Evolutionary conservation across 75 land plant genomes (phyloP).

Genomic region (Cupressus sempervirens): DNA sequence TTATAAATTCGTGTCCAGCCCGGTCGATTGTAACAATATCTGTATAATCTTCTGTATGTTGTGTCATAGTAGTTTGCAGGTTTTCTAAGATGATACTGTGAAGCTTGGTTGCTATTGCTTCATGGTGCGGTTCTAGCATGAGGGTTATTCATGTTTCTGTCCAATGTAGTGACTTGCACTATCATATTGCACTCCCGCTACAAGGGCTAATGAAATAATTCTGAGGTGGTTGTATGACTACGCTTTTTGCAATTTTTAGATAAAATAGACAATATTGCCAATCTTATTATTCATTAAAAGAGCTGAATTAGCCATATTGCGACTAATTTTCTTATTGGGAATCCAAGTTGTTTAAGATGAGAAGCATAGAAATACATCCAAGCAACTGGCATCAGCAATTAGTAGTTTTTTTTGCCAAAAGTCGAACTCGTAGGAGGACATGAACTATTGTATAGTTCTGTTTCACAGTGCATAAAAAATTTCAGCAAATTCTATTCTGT

Average conservation of each 20-base stretch:
- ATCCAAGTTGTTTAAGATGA: background rate
- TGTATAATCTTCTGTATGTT: constrained; percentile 8
- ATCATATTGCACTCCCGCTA: background rate
- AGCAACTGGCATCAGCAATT: background rate
- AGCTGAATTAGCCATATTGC: background rate
- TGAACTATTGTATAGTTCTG: background rate
- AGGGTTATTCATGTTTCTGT: background rate
- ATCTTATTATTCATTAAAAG: background rate
- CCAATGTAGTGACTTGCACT: background rate
- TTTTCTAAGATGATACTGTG: background rate
- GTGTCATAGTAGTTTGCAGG: constrained; percentile 2
- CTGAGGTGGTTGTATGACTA: background rate
- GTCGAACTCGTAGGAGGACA: background rate
- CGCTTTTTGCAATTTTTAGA: background rate
- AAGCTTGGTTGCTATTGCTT: background rate
- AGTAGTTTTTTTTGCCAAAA: background rate
- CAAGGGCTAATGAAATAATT: background rate
- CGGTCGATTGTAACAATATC: background rate
- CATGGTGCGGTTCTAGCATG: background rate
- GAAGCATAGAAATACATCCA: background rate
- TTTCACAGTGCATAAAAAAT: background rate
- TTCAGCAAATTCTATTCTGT: background rate
- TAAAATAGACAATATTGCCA: background rate
- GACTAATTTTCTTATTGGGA: background rate
- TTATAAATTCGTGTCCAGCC: background rate